Conservation (phyloP, 1,139 yeast genomes). For the Debaryomycetaceae sp. region DNA sequence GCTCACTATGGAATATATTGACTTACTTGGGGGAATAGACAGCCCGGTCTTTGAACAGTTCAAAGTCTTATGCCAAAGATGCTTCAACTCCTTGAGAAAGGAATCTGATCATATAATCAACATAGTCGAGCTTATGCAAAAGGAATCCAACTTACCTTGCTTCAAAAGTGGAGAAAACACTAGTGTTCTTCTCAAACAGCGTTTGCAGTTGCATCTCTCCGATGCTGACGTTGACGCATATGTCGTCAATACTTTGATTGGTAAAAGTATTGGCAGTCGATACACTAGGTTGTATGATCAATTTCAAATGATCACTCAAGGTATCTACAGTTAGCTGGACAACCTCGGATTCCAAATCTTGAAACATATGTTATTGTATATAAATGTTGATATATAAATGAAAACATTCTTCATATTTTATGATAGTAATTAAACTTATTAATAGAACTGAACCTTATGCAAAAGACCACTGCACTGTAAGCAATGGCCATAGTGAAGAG, state of each 20-base stretch:
- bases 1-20: conserved; percentile 82
- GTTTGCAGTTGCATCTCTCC: conserved; percentile 71
- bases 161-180: conserved; percentile 86
- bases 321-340: conserved; percentile 61
- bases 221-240: conserved; percentile 73
- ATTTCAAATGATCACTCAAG: conserved; percentile 90
- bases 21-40: conserved; percentile 74
- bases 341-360: not conserved
- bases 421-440: conserved; percentile 1
- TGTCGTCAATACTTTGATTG: conserved; percentile 72
- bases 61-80: conserved; percentile 58
- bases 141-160: conserved; percentile 86
- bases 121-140: conserved; percentile 90
- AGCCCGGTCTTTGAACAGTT: conserved; percentile 58
- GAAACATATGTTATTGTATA: conserved; percentile 1
- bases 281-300: conserved; percentile 93
- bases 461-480: not conserved
- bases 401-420: conserved; percentile 1
- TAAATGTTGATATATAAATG: not conserved
- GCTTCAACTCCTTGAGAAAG: conserved; percentile 69
- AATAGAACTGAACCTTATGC: conserved; percentile 1
- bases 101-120: conserved; percentile 70
- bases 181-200: conserved; percentile 68
- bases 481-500: not conserved
- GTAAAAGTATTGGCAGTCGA: conserved; percentile 80